Evolutionary conservation across 2,329 filamentous ascomycete genomes (phyloP).

Genomic region (Calonectria pteridis): DNA sequence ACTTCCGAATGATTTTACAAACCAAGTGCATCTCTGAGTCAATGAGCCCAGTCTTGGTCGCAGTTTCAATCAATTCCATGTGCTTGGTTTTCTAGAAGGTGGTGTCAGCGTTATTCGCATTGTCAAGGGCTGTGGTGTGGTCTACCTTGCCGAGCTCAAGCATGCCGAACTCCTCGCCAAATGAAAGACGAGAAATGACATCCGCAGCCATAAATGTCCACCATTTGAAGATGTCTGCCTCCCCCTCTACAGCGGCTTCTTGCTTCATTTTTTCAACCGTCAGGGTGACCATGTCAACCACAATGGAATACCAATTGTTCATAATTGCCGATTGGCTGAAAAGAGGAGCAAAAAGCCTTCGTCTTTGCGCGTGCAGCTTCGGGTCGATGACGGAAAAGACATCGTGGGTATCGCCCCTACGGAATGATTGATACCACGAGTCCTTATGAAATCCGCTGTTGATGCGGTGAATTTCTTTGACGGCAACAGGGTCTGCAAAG

Average conservation of each 20-base stretch:
- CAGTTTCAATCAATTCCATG: not conserved
- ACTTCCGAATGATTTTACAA: not conserved
- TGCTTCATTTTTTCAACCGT: not conserved
- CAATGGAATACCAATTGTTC: not conserved
- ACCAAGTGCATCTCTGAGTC: not conserved
- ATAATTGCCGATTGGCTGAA: not conserved
- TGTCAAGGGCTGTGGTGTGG: too few relatives aligned
- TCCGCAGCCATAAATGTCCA: not conserved
- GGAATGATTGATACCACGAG: not conserved
- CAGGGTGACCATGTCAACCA: not conserved
- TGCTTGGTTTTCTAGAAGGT: not conserved
- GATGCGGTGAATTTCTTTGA: conserved; percentile 1
- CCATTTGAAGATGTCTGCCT: not conserved
- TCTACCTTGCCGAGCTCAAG: not conserved
- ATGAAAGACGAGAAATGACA: not conserved
- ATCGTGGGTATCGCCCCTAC: not conserved
- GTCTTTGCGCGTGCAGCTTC: not conserved
- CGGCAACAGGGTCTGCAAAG: not conserved
- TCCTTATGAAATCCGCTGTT: not conserved
- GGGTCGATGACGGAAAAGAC: conserved; percentile 1
- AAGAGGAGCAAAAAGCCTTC: not conserved
- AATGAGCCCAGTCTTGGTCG: not conserved
- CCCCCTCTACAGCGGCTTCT: not conserved
- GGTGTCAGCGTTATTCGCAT: not conserved
- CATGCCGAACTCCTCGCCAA: not conserved